Evolutionary conservation across 2,329 filamentous ascomycete genomes (phyloP).

Genomic region (Monosporascus sp.): DNA sequence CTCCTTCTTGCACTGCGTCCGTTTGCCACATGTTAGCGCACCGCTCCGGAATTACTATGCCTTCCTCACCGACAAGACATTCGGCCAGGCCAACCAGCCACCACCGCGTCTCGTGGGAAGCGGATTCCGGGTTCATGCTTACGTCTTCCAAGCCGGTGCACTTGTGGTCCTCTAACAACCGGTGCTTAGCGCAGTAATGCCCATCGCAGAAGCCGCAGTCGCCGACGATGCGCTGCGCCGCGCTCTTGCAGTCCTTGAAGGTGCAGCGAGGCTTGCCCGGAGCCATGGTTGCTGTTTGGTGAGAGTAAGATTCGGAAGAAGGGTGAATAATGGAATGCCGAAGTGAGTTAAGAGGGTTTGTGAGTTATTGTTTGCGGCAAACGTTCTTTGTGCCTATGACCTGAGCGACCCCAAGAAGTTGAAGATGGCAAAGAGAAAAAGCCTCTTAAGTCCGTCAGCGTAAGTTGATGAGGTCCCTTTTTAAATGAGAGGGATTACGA

Average conservation of each 20-base stretch:
- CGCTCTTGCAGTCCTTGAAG: constrained; percentile 83
- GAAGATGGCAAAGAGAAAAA: not conserved
- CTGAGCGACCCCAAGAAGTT: not conserved
- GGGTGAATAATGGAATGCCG: not conserved
- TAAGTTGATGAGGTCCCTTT: not conserved
- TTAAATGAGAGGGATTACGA: constrained; percentile 1
- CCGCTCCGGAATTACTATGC: constrained; percentile 23
- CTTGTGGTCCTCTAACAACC: constrained; percentile 89
- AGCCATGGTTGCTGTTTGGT: constrained; percentile 44
- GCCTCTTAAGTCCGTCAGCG: not conserved
- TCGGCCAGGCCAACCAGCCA: constrained; percentile 38
- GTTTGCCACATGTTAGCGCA: constrained; percentile 29
- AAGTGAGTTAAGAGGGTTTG: no score
- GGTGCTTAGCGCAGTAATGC: constrained; percentile 92
- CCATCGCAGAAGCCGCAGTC: constrained; percentile 94
- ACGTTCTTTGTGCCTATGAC: no score
- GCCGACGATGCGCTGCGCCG: constrained; percentile 87
- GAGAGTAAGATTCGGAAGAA: not conserved
- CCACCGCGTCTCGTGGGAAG: constrained; percentile 20
- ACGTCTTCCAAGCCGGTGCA: constrained; percentile 88
- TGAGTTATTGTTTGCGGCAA: no score
- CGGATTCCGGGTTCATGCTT: constrained; percentile 34
- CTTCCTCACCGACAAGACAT: constrained; percentile 22
- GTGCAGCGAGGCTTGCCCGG: constrained; percentile 79
- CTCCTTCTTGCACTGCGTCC: constrained; percentile 83